phyloP scores from a whole-genome alignment of 352 stramenopile species.

The Pythium plurisporium region DNA sequence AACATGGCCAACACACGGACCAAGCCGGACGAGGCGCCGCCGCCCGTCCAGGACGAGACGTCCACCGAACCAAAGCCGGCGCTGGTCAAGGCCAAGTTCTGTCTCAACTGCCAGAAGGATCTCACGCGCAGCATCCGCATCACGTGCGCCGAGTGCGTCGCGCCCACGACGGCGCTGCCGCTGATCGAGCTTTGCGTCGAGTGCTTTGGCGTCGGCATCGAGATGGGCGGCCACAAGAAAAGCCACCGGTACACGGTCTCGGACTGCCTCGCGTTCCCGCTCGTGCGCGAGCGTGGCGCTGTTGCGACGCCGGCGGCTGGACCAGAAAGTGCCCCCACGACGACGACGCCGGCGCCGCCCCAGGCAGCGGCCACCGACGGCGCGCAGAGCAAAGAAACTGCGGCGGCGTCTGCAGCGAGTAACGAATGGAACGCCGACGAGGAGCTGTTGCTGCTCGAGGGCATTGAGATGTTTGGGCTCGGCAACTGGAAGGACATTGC shows the following conservation, averaged over 20 bases:
- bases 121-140: slow-evolving; percentile 82
- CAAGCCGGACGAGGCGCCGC: neutral
- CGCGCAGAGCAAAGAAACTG: slow-evolving; percentile 5
- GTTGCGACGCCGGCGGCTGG: too few relatives aligned
- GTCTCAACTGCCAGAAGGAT: slow-evolving; percentile 85
- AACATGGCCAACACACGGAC: slow-evolving; percentile 15
- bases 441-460: slow-evolving; percentile 94
- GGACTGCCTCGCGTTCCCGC: slow-evolving; percentile 74
- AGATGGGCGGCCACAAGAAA: slow-evolving; percentile 81
- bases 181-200: slow-evolving; percentile 92
- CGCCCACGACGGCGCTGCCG: slow-evolving; percentile 28
- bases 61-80: slow-evolving; percentile 11
- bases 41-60: neutral
- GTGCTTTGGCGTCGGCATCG: slow-evolving; percentile 88
- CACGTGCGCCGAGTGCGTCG: slow-evolving; percentile 70
- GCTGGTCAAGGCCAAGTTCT: slow-evolving; percentile 67
- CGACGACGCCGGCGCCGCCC: neutral
- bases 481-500: slow-evolving; percentile 96
- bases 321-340: neutral
- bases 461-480: slow-evolving; percentile 94
- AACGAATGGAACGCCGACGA: slow-evolving; percentile 92
- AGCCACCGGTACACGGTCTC: slow-evolving; percentile 77
- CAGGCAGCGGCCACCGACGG: too few relatives aligned
- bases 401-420: slow-evolving; percentile 12
- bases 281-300: slow-evolving; percentile 45